These are phyloP conservation scores for Xylaria sp. DNA, from an alignment of 2,329 filamentous ascomycete species.

Conservation along the genomic window DNA sequence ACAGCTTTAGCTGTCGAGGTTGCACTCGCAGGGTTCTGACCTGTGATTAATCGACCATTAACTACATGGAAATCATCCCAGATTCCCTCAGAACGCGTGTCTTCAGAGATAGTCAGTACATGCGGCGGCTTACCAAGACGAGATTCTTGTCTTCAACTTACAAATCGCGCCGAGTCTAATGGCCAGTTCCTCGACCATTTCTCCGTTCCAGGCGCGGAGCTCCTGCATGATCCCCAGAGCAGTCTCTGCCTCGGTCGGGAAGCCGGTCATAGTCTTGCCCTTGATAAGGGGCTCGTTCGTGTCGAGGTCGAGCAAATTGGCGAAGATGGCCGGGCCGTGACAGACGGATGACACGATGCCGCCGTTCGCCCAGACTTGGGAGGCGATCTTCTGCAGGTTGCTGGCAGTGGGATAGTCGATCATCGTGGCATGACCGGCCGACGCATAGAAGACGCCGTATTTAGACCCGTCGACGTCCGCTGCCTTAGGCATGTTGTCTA, in stretches of 20 bases:
- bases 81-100: constrained; percentile 38
- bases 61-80: constrained; percentile 49
- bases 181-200: constrained; percentile 51
- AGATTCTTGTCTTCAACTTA: constrained; percentile 15
- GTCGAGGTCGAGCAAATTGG: constrained; percentile 47
- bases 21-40: constrained; percentile 55
- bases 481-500: constrained; percentile 55
- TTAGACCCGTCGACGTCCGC: constrained; percentile 47
- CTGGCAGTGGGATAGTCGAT: constrained; percentile 58
- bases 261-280: constrained; percentile 53
- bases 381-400: constrained; percentile 54
- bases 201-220: constrained; percentile 47
- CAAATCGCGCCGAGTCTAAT: constrained; percentile 34
- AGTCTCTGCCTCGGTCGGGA: constrained; percentile 53
- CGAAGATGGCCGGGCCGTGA: constrained; percentile 54
- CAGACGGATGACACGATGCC: constrained; percentile 57
- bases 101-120: constrained; percentile 46
- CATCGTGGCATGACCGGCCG: constrained; percentile 57
- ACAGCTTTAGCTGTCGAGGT: constrained; percentile 52
- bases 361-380: constrained; percentile 53
- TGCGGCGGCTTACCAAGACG: constrained; percentile 16
- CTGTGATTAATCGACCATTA: constrained; percentile 55
- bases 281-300: constrained; percentile 52
- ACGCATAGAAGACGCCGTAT: constrained; percentile 56
- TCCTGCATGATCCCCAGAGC: constrained; percentile 49